A percentile compares a stretch with the other conserved stretches of the same genome.
Evolutionary conservation across 1,284 basidiomycete species (phyloP).

Genomic region (Leccinum subspadiceum): DNA sequence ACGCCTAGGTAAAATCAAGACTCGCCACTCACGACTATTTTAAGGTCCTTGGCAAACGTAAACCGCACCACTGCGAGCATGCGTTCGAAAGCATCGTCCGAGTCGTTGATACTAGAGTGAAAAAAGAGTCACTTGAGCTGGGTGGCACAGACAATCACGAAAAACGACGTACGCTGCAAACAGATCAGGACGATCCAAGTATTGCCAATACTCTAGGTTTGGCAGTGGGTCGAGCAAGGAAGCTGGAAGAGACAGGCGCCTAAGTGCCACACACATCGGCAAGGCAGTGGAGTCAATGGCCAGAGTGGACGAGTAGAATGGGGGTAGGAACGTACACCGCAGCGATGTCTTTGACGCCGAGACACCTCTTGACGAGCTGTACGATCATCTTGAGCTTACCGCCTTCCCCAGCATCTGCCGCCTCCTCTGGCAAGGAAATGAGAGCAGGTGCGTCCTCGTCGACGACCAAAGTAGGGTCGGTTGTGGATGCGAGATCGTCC

Average conservation of each 20-base stretch:
- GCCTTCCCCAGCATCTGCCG: constrained; percentile 74
- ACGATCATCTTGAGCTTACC: constrained; percentile 91
- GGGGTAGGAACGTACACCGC: constrained; percentile 63
- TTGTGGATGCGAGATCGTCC: constrained; percentile 6
- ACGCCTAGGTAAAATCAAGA: neutral
- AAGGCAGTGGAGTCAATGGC: constrained; percentile 6
- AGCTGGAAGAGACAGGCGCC: constrained; percentile 86
- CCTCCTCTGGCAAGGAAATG: constrained; percentile 69
- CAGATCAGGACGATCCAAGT: constrained; percentile 89
- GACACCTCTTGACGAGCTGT: constrained; percentile 81
- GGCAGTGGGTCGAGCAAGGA: constrained; percentile 89
- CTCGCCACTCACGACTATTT: constrained; percentile 72
- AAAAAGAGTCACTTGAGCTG: constrained; percentile 4
- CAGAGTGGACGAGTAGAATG: constrained; percentile 2
- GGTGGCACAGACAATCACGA: constrained; percentile 3
- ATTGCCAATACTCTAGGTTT: constrained; percentile 95
- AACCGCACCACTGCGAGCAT: constrained; percentile 92
- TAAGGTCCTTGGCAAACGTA: constrained; percentile 92
- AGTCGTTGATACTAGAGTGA: constrained; percentile 79
- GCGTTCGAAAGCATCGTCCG: constrained; percentile 85
- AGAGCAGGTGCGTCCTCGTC: constrained; percentile 61
- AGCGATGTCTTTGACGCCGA: constrained; percentile 89
- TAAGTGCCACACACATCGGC: constrained; percentile 30
- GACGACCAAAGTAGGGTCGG: constrained; percentile 1
- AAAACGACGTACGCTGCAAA: constrained; percentile 74